Evolutionary conservation across 2,329 filamentous ascomycete species (phyloP).

Genomic region (Microascus cirrosus): DNA sequence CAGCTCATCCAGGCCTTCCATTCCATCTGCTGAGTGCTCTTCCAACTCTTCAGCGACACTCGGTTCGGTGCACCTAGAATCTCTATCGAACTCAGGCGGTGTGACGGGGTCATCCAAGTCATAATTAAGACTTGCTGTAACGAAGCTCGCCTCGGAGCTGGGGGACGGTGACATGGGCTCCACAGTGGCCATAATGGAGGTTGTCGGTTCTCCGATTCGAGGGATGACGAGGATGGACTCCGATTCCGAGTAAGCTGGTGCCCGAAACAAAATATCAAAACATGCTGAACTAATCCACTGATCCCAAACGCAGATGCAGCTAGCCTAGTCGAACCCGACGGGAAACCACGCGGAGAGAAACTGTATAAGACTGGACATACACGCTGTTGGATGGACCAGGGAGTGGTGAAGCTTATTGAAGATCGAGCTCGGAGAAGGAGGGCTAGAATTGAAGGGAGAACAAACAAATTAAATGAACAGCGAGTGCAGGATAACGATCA

Average conservation of each 20-base stretch:
- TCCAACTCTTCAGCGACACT: neutral
- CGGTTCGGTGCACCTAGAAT: neutral
- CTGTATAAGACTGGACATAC: neutral
- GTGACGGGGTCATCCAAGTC: neutral
- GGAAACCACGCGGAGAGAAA: neutral
- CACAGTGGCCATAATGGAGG: neutral
- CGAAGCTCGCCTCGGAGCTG: constrained; percentile 1
- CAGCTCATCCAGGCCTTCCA: neutral
- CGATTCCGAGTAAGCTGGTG: neutral
- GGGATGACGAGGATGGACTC: neutral
- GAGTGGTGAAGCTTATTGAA: neutral
- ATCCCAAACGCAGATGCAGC: neutral
- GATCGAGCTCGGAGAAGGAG: neutral
- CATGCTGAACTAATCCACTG: neutral
- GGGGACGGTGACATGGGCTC: neutral
- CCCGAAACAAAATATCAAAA: neutral
- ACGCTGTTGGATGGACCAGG: neutral
- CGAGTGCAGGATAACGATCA: neutral
- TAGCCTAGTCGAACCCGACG: neutral
- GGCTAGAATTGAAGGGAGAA: neutral
- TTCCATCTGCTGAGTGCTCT: neutral
- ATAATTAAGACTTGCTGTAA: neutral
- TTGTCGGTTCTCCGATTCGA: neutral
- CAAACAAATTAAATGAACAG: neutral
- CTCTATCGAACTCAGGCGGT: neutral